Evolutionary conservation across 495 filamentous ascomycete species (phyloP), one percentile per base, ranked within the genome.

Genomic region (Rusavskia elegans): DNA sequence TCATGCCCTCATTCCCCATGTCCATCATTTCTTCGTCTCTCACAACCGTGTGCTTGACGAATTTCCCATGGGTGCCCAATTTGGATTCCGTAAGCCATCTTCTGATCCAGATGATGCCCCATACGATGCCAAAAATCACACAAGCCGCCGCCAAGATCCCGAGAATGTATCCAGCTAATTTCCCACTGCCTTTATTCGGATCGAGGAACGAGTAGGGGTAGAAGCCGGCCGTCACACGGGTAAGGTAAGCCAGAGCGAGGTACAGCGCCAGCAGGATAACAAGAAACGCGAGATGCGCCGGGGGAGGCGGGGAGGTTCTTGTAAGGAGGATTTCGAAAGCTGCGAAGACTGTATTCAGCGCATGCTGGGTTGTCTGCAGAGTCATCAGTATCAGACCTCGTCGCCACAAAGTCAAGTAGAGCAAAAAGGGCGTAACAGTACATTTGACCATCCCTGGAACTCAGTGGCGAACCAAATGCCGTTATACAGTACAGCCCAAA

Each of bases 141-240:
- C 81, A 57, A n/a, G 76, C 73, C 3, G 68, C 84, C 1, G 71
- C 72, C 16, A 79, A 68, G 50, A 93, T 85, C 1, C 76, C 61
- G 60, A 75, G 66, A 61, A 75, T 67, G 64, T 80, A 65, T 50
- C 67, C 63, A 48, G 71, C 57, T 57, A 79, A 68, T 13, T 54
- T 42, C 32, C 66, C 61, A 60, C 69, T 63, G 59, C 71, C 58
- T 64, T 74, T 65, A 36, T 65, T 59, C 0, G 76, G 73, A 62
- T 93, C 71, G 0, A 92, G 69, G 69, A 93, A 93, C 45, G 56
- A 55, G 63, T 93, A 93, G 0, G 82, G 71, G 61, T 86, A 94
- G 58, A 83, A 89, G 1, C 76, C 77, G 59, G 85, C 66, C 0
- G 79, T 81, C 0, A 77, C 75, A 50, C 75, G 61, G 13, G 82